Conservation (phyloP, 768 basidiomycete species). For the Crepidotus variabilis region DNA sequence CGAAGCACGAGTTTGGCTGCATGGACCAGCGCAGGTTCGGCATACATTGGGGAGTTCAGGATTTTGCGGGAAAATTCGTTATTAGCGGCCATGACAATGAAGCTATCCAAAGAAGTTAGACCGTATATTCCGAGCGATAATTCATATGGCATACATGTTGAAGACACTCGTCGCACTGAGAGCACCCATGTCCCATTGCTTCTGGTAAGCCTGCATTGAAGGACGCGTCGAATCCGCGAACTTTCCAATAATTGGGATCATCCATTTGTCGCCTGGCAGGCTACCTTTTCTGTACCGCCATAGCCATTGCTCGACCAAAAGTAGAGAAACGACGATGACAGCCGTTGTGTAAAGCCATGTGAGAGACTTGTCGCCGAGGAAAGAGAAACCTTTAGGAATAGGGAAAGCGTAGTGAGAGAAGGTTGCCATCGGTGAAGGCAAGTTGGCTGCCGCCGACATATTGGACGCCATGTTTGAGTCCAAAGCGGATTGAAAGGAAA, state of each 20-base stretch:
- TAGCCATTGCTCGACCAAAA: conserved; percentile 82
- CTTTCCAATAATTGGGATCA: conserved; percentile 96
- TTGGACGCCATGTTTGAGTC: conserved; percentile 29
- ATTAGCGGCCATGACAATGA: conserved; percentile 96
- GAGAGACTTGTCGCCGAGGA: conserved; percentile 27
- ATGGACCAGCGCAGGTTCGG: conserved; percentile 92
- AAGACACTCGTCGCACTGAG: conserved; percentile 92
- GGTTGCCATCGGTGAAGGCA: conserved; percentile 41
- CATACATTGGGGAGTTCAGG: conserved; percentile 87
- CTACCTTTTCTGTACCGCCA: conserved; percentile 88
- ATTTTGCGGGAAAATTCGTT: conserved; percentile 94
- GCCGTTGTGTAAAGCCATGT: conserved; percentile 69
- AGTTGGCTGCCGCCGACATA: conserved; percentile 33
- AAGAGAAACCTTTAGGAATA: conserved; percentile 40
- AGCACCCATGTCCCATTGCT: conserved; percentile 87
- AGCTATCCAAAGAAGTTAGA: conserved; percentile 45
- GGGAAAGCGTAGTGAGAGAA: conserved; percentile 42
- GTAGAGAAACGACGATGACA: conserved; percentile 67
- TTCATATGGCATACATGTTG: conserved; percentile 72
- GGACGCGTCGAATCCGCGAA: conserved; percentile 92
- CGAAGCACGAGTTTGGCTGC: conserved; percentile 85
- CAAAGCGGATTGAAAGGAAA: conserved; percentile 13
- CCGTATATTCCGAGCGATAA: neutral
- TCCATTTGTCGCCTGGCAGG: conserved; percentile 87
- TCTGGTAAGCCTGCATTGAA: conserved; percentile 87